Evolutionary conservation across 164 flowering plant genomes (phyloP).

Genomic region (Vitis rupestris): DNA sequence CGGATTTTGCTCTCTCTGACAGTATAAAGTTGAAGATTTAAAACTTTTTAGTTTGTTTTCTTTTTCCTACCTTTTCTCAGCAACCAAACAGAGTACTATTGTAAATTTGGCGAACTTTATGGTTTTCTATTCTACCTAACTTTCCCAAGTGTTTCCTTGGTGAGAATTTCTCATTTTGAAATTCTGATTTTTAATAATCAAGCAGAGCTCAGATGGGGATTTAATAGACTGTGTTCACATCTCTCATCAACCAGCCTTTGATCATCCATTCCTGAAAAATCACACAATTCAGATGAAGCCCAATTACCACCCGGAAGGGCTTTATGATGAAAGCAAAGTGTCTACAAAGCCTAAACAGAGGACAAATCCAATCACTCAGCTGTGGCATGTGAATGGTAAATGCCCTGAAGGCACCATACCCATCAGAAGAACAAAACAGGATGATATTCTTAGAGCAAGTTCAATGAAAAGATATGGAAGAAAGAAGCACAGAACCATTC

Average conservation of each 20-base stretch:
- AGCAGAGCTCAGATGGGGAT: constrained; percentile 98
- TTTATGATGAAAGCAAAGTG: constrained; percentile 59
- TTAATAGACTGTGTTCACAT: constrained; percentile 83
- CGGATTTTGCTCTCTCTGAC: too few species aligned
- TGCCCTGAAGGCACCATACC: constrained; percentile 90
- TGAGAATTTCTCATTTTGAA: constrained; percentile 3
- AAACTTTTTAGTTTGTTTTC: too few species aligned
- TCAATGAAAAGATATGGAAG: constrained; percentile 84
- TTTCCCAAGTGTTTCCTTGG: background rate
- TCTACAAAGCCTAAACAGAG: constrained; percentile 31
- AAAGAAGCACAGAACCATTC: constrained; percentile 73
- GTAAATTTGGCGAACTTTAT: too few species aligned
- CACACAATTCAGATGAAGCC: constrained; percentile 94
- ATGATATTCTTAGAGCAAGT: constrained; percentile 86
- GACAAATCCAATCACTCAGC: constrained; percentile 49
- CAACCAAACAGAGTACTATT: too few species aligned
- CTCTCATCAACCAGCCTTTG: constrained; percentile 90
- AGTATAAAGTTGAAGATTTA: too few species aligned
- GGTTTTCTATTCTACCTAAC: too few species aligned
- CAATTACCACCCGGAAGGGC: constrained; percentile 79
- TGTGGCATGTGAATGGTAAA: constrained; percentile 83
- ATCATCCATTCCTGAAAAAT: constrained; percentile 89
- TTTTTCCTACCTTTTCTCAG: too few species aligned
- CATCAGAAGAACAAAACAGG: constrained; percentile 77
- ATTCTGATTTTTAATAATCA: constrained; percentile 7